Conservation (phyloP, 805 yeast species). For the Jamesozyma spencerorum region DNA sequence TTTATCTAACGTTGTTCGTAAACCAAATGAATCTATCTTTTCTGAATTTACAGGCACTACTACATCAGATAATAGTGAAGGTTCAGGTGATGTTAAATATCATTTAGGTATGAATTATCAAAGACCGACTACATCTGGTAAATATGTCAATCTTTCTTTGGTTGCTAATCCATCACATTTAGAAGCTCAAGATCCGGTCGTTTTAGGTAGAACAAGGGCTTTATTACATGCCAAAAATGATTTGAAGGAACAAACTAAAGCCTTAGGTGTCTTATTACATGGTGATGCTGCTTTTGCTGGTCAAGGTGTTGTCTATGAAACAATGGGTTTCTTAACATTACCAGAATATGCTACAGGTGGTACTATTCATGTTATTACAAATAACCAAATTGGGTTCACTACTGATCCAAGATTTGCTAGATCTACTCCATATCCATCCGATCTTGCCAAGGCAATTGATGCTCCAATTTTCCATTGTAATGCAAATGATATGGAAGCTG, state of each 20-base stretch:
- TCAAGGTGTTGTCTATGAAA: constrained; percentile 98
- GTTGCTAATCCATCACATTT: constrained; percentile 99
- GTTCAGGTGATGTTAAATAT: constrained; percentile 98
- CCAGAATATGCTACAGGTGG: constrained; percentile 98
- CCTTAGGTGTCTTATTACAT: constrained; percentile 85
- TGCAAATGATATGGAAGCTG: constrained; percentile 95
- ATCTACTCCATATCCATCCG: constrained; percentile 97
- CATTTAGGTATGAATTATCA: constrained; percentile 98
- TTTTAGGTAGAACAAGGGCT: constrained; percentile 95
- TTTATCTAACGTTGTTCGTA: constrained; percentile 95
- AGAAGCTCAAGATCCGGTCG: constrained; percentile 99
- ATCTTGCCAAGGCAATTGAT: constrained; percentile 89
- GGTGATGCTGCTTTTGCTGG: constrained; percentile 99
- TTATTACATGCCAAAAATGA: constrained; percentile 87
- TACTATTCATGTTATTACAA: constrained; percentile 89
- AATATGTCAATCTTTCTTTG: constrained; percentile 84
- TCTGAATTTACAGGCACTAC: constrained; percentile 86
- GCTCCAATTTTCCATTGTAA: constrained; percentile 99
- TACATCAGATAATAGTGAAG: constrained; percentile 67
- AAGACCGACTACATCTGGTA: constrained; percentile 98
- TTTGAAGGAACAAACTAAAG: constrained; percentile 72
- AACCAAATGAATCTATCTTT: constrained; percentile 96
- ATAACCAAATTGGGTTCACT: constrained; percentile 98
- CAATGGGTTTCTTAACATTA: constrained; percentile 85
- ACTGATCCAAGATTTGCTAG: constrained; percentile 97